Conservation (phyloP, 495 filamentous ascomycete genomes). For the Penicillium pancosmium region DNA sequence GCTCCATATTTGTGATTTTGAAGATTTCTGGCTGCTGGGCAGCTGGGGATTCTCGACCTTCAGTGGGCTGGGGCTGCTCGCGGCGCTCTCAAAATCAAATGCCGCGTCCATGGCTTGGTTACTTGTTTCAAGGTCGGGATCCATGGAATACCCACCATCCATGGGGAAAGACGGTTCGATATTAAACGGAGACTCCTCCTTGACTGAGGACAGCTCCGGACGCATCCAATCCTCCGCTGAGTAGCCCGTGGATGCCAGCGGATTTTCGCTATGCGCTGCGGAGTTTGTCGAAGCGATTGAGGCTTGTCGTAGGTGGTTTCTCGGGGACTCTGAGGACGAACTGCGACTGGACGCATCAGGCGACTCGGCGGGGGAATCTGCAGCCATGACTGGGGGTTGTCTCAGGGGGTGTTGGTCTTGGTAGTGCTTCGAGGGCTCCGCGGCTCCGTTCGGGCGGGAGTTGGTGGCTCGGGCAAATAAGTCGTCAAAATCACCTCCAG, state of each 20-base stretch:
- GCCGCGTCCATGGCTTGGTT: conserved; percentile 65
- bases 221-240: conserved; percentile 46
- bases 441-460: conserved; percentile 31
- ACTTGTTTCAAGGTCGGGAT: conserved; percentile 54
- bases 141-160: conserved; percentile 34
- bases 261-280: conserved; percentile 44
- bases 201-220: conserved; percentile 41
- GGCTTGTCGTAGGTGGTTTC: conserved; percentile 42
- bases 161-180: conserved; percentile 43
- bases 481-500: conserved; percentile 50
- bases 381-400: conserved; percentile 34
- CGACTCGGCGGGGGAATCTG: conserved; percentile 49
- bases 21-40: conserved; percentile 24
- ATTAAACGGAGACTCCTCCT: conserved; percentile 44
- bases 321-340: conserved; percentile 48
- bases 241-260: conserved; percentile 37
- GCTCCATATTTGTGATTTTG: conserved; percentile 34
- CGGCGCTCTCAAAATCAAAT: conserved; percentile 72
- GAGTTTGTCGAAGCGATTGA: conserved; percentile 46
- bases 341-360: conserved; percentile 47
- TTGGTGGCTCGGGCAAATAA: conserved; percentile 40
- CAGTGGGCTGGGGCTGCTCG: conserved; percentile 63
- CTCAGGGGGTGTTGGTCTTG: conserved; percentile 41
- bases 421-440: conserved; percentile 37
- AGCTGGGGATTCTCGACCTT: conserved; percentile 36